A percentile compares a stretch with the other conserved stretches of the same genome.
These are phyloP conservation scores for Backusella westeae DNA, from an alignment of 192 early-diverging fungal genomes.

Conservation along the genomic window DNA sequence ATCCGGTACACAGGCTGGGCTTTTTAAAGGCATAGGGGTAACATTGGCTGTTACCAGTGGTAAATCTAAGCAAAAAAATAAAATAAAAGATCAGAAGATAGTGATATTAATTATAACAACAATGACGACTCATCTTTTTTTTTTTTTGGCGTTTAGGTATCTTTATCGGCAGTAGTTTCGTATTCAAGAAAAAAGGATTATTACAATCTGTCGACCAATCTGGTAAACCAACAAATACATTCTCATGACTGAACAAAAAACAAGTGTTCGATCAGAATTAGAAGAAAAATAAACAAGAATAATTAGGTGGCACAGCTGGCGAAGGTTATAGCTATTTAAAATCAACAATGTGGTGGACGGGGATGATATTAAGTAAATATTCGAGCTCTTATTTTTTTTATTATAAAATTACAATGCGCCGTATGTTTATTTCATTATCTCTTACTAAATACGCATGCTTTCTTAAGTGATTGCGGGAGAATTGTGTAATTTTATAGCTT, in stretches of 20 bases:
- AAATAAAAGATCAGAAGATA: not conserved
- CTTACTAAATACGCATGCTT: not conserved
- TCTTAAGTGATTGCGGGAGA: constrained; percentile 87
- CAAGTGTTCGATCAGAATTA: not conserved
- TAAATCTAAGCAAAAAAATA: constrained; percentile 19
- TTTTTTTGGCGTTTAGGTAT: constrained; percentile 49
- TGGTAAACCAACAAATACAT: constrained; percentile 23
- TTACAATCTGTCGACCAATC: constrained; percentile 66
- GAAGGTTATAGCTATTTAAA: constrained; percentile 53
- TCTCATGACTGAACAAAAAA: not conserved
- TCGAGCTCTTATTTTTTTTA: not conserved
- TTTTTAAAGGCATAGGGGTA: constrained; percentile 74
- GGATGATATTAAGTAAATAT: constrained; percentile 53
- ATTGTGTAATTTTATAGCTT: constrained; percentile 94
- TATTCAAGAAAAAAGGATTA: constrained; percentile 94
- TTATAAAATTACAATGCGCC: not conserved
- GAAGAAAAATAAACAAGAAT: not conserved
- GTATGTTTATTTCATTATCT: not conserved
- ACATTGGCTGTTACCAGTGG: constrained; percentile 70
- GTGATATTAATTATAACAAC: not conserved
- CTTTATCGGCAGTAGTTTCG: constrained; percentile 91
- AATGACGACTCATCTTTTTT: not conserved
- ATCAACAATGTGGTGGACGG: constrained; percentile 56
- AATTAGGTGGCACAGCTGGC: constrained; percentile 43
- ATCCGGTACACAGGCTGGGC: constrained; percentile 17